Percentiles rank a stretch among this genome's conserved stretches.
phyloP scores from a whole-genome alignment of 108 stramenopile species.

The Stephanodiscus minutulus region DNA sequence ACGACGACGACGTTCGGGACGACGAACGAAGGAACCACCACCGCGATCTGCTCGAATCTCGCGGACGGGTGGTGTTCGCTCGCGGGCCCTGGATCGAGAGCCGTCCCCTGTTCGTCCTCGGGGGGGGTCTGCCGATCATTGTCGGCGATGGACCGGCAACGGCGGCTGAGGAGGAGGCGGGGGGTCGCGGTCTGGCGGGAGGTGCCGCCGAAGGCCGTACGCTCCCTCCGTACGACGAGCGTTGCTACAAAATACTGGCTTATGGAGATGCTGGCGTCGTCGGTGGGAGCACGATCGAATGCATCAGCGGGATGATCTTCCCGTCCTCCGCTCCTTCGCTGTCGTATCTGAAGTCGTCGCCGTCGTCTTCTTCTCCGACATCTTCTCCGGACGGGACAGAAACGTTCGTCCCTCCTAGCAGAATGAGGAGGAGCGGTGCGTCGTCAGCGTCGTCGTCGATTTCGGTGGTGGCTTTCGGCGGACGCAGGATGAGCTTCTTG shows the following conservation, averaged over 20 bases:
- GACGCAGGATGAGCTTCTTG: slow-evolving; percentile 37
- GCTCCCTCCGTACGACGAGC: background rate
- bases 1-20: background rate
- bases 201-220: background rate
- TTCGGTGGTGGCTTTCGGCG: slow-evolving; percentile 27
- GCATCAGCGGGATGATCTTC: slow-evolving; percentile 17
- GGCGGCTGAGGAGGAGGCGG: background rate
- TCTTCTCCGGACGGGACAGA: background rate
- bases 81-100: slow-evolving; percentile 27
- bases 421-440: background rate
- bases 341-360: background rate
- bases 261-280: background rate
- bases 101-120: slow-evolving; percentile 11
- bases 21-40: background rate
- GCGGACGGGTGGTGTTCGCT: slow-evolving; percentile 14
- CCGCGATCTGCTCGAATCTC: slow-evolving; percentile 1
- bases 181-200: no score
- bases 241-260: slow-evolving; percentile 13
- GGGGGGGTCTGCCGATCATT: background rate
- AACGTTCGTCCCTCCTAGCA: background rate
- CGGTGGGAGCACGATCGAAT: slow-evolving; percentile 9
- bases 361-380: background rate
- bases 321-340: slow-evolving; percentile 16
- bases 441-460: slow-evolving; percentile 11
- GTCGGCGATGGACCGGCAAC: background rate